Conservation (phyloP, 805 yeast genomes). For the Myxozyma melibiosi region DNA sequence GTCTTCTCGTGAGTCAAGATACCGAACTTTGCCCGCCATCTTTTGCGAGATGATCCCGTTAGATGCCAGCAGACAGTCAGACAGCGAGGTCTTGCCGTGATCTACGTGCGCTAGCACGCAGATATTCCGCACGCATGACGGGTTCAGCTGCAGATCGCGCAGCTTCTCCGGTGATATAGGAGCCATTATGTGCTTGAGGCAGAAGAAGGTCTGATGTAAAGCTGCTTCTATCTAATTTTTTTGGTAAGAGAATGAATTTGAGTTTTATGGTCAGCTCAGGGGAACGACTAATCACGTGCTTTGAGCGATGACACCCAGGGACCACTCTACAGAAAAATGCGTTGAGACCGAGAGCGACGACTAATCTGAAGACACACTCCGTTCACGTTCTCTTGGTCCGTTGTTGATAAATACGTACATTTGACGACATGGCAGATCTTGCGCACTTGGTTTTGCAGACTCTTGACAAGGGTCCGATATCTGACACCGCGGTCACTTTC, state of each 20-base stretch:
- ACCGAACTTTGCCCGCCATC: slow-evolving; percentile 93
- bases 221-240: too few species aligned
- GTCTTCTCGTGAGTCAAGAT: slow-evolving; percentile 90
- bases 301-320: too few species aligned
- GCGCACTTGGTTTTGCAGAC: slow-evolving; percentile 55
- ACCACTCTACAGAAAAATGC: not conserved
- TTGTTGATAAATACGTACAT: not conserved
- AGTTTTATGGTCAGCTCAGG: too few species aligned
- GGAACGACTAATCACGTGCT: too few species aligned
- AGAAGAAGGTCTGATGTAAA: too few species aligned
- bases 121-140: slow-evolving; percentile 76
- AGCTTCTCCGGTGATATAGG: slow-evolving; percentile 62
- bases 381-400: not conserved
- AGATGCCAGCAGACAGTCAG: slow-evolving; percentile 89
- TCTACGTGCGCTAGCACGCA: slow-evolving; percentile 98
- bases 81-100: slow-evolving; percentile 94
- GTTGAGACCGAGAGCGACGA: not conserved
- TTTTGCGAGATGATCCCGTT: slow-evolving; percentile 95
- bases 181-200: too few species aligned
- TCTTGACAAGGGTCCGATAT: slow-evolving; percentile 66
- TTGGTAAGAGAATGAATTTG: too few species aligned
- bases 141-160: slow-evolving; percentile 65
- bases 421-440: slow-evolving; percentile 27
- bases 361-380: too few species aligned
- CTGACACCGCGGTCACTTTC: slow-evolving; percentile 69